These are phyloP conservation scores for Penicillium olsonii DNA, from an alignment of 2,329 filamentous ascomycete species.

Conservation along the genomic window DNA sequence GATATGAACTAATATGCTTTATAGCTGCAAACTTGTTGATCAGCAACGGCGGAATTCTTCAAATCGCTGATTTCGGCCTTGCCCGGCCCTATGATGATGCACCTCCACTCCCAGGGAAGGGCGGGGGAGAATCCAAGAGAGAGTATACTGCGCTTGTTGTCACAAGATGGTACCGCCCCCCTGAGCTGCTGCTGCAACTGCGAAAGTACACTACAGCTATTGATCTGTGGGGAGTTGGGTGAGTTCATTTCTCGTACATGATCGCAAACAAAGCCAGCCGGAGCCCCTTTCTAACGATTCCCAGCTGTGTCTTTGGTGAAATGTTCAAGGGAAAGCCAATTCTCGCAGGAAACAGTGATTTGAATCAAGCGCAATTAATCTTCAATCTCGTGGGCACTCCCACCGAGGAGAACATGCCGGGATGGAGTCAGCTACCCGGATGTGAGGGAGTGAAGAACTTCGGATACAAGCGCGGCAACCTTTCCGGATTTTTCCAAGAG, in stretches of 20 bases:
- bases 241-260: conserved; percentile 37
- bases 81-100: conserved; percentile 89
- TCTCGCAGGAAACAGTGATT: conserved; percentile 82
- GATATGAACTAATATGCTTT: conserved; percentile 7
- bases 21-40: conserved; percentile 90
- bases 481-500: conserved; percentile 75
- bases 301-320: conserved; percentile 93
- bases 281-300: conserved; percentile 5
- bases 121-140: conserved; percentile 79
- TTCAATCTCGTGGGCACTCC: conserved; percentile 91
- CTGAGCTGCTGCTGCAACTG: conserved; percentile 84
- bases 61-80: conserved; percentile 96
- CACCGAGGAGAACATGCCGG: conserved; percentile 88
- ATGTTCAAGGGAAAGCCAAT: conserved; percentile 96
- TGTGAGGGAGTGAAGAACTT: conserved; percentile 71
- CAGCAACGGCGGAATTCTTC: conserved; percentile 87
- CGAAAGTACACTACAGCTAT: conserved; percentile 95
- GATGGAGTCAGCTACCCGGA: conserved; percentile 80
- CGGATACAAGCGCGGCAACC: conserved; percentile 62
- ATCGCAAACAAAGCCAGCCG: neutral
- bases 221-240: conserved; percentile 98
- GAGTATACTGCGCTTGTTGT: conserved; percentile 98
- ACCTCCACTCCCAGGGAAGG: conserved; percentile 72
- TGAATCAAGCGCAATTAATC: conserved; percentile 88
- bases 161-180: conserved; percentile 94